Percentiles rank a stretch among this genome's conserved stretches.
Evolutionary conservation across 1,284 basidiomycete species (phyloP).

Genomic region (Ganoderma resinaceum): DNA sequence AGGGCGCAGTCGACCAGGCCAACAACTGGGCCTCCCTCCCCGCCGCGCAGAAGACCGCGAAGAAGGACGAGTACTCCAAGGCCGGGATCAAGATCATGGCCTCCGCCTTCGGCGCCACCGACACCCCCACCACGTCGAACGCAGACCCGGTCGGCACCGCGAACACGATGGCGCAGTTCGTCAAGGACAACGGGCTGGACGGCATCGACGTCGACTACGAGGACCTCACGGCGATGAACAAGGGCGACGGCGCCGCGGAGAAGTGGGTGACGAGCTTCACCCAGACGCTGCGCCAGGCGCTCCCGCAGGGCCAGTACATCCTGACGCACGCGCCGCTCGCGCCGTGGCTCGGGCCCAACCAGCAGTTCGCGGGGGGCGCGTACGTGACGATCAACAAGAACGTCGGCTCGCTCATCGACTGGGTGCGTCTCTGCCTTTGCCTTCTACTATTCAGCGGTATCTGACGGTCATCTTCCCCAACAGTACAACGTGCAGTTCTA

Average conservation of each 20-base stretch:
- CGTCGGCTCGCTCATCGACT: constrained; percentile 57
- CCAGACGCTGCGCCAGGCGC: constrained; percentile 40
- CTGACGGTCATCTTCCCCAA: background rate
- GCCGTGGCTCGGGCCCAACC: constrained; percentile 59
- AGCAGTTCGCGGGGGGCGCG: constrained; percentile 59
- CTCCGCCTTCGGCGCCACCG: constrained; percentile 57
- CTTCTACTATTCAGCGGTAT: too few relatives aligned
- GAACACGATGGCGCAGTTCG: constrained; percentile 53
- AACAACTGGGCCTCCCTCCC: constrained; percentile 17
- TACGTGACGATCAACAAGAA: constrained; percentile 61
- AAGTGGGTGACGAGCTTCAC: constrained; percentile 49
- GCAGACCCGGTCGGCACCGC: constrained; percentile 50
- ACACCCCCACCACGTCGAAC: constrained; percentile 53
- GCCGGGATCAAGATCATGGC: constrained; percentile 56
- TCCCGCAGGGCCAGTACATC: constrained; percentile 44
- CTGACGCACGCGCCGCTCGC: constrained; percentile 53
- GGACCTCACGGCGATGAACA: constrained; percentile 54
- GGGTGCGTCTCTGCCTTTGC: constrained; percentile 34
- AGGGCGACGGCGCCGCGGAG: constrained; percentile 45
- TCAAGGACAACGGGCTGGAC: constrained; percentile 45
- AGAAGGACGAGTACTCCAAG: constrained; percentile 49
- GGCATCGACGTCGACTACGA: constrained; percentile 68
- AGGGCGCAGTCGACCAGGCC: constrained; percentile 22
- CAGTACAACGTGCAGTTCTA: constrained; percentile 66
- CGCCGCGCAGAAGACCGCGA: constrained; percentile 37